A percentile compares a stretch with the other conserved stretches of the same genome.
These are phyloP conservation scores for Chalciporus pseudorubinellus DNA, from an alignment of 768 basidiomycete genomes.

Conservation along the genomic window DNA sequence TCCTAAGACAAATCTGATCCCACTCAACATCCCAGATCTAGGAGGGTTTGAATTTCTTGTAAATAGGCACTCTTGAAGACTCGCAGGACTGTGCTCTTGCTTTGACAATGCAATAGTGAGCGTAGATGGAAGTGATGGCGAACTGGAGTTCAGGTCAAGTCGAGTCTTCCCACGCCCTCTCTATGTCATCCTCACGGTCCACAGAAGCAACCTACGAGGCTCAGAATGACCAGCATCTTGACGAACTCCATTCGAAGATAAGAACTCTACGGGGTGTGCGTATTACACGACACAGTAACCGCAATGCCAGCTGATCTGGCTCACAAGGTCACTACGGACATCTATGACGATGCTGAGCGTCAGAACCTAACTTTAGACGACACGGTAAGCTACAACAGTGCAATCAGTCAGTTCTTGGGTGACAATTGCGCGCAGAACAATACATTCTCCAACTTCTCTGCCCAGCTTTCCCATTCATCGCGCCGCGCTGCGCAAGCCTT, in stretches of 20 bases:
- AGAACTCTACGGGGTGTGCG: conserved; percentile 77
- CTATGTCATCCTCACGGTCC: conserved; percentile 39
- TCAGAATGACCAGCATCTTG: conserved; percentile 83
- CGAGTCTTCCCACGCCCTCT: conserved; percentile 20
- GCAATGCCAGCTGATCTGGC: not conserved
- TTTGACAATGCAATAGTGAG: no score
- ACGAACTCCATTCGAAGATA: conserved; percentile 83
- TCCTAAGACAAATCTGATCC: no score
- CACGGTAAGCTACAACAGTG: conserved; percentile 48
- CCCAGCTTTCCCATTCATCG: conserved; percentile 62
- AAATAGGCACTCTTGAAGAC: no score
- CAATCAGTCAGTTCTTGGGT: not conserved
- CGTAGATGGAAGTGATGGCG: no score
- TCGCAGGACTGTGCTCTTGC: no score
- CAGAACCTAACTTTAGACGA: conserved; percentile 79
- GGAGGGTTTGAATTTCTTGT: no score
- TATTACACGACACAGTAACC: conserved; percentile 21
- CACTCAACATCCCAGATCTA: no score
- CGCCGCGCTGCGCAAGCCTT: conserved; percentile 72
- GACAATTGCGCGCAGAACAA: conserved; percentile 45
- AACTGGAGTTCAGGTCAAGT: no score
- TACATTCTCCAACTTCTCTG: conserved; percentile 63
- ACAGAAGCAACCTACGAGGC: conserved; percentile 76
- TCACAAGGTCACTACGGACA: conserved; percentile 79
- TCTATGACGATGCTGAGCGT: conserved; percentile 78